Conservation (phyloP, 2,329 filamentous ascomycete species). For the Colletotrichum spaethianum region DNA sequence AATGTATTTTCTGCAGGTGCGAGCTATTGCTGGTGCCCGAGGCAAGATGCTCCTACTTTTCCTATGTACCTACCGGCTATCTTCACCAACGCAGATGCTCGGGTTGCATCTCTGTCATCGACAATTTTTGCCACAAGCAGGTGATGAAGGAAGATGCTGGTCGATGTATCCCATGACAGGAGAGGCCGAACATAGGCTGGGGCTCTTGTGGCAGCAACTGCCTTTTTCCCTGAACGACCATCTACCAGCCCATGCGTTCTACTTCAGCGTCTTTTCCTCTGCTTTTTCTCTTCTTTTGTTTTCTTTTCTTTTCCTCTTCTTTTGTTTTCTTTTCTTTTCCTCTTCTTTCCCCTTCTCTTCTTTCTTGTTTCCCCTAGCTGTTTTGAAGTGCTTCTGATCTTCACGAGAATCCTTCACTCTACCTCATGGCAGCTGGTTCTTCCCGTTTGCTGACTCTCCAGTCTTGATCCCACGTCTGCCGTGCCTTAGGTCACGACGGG, state of each 20-base stretch:
- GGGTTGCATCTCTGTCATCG: not conserved
- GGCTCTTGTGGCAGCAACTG: not conserved
- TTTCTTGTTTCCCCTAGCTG: not conserved
- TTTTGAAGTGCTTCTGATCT: not conserved
- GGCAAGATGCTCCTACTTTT: not conserved
- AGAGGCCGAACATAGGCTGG: not conserved
- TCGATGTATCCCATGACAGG: not conserved
- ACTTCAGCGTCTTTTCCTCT: not conserved
- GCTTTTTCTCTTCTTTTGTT: not conserved
- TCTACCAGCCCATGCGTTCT: not conserved
- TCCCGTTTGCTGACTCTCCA: not conserved
- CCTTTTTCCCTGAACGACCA: not conserved
- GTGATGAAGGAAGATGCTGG: not conserved
- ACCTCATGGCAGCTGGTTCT: not conserved
- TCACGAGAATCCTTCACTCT: not conserved
- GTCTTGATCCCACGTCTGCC: constrained; percentile 22
- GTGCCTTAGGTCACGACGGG: constrained; percentile 23
- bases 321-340: not conserved
- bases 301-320: not conserved
- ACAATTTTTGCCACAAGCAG: not conserved
- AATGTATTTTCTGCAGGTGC: not conserved
- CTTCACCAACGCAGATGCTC: not conserved
- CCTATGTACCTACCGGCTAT: not conserved
- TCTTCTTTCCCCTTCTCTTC: not conserved
- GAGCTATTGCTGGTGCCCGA: not conserved